Base-by-base conservation (phyloP, 2,329 filamentous ascomycete species). In the Aureobasidium sp. region DNA sequence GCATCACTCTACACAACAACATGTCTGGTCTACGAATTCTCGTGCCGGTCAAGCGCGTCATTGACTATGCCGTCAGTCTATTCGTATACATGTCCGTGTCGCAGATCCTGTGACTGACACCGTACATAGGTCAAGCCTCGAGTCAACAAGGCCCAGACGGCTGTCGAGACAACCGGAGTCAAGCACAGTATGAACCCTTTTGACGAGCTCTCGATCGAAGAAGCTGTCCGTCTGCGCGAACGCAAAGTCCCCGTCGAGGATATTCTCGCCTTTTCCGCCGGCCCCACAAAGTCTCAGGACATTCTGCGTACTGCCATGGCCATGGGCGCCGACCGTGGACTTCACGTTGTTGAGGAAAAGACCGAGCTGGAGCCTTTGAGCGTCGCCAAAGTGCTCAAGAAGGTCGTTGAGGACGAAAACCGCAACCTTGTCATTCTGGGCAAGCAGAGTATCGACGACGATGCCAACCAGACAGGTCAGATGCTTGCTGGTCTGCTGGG, bases 121-220 rank as follows among this genome's bases (percentile, higher is more conserved):
- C 36, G 26, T 55, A 8, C 34, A 59, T 68, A 87, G 85, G 79
- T 87, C 79, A 88, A 87, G 77, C 86, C 86, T 59, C 84, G 85
- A 67, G 84, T 88, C 72, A 88, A 87, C 79, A 85, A 86, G 69
- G 74, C 86, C 67, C 82, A 85, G 77, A 97, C 93, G 65, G 93
- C 86, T 73, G 88, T 99, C 77, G 93, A 97, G 78, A 96, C 90
- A 61, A 83, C 87, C 67, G 90, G 90, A 69, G 92, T 97, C 72
- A 97, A 97, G 79, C 93, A 97, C 83, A 92, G 88, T 74, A 93
- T 99, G 85, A 99, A 97, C 82, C 94, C 94, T 24, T 99, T 99
- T 79, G 94, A 99, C 81, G 94, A 99, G 77, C 89, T 99, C 72
- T 95, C 92, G 47, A 87, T 99, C 76, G 94, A 99, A 79, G 94